These are phyloP conservation scores for Chlamydomonas sp. DNA, from an alignment of 139 green algal genomes.

Conservation along the genomic window DNA sequence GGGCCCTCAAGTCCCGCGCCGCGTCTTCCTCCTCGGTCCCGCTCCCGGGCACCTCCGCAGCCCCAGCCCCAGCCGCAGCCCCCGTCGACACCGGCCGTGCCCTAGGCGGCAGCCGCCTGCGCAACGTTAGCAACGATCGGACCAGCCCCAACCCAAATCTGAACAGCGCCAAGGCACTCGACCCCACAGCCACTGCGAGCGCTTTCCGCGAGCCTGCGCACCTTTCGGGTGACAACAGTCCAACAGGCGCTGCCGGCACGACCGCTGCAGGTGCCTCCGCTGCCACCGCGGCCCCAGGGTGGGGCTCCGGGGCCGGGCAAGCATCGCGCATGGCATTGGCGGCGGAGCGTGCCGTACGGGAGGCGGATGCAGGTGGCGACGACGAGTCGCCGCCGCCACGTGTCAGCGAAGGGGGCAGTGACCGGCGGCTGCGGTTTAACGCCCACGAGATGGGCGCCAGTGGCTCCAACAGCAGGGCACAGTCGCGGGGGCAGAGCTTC, in stretches of 20 bases:
- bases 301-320: neutral
- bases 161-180: neutral
- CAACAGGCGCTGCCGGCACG: neutral
- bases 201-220: neutral
- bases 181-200: neutral
- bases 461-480: neutral
- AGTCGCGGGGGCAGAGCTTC: conserved; percentile 8
- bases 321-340: neutral
- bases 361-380: neutral
- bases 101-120: no score
- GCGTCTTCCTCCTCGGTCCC: no score
- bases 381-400: neutral
- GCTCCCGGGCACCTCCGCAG: no score
- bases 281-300: neutral
- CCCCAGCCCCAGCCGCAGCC: no score
- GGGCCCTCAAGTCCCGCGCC: no score
- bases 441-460: neutral
- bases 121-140: no score
- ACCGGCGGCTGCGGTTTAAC: conserved; percentile 8
- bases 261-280: neutral
- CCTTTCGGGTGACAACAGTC: no score
- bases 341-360: conserved; percentile 11
- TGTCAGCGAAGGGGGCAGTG: neutral
- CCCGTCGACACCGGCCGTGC: no score
- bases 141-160: neutral